These are phyloP conservation scores for Oxyria digyna DNA, from an alignment of 148 eudicot genomes.

Conservation along the genomic window DNA sequence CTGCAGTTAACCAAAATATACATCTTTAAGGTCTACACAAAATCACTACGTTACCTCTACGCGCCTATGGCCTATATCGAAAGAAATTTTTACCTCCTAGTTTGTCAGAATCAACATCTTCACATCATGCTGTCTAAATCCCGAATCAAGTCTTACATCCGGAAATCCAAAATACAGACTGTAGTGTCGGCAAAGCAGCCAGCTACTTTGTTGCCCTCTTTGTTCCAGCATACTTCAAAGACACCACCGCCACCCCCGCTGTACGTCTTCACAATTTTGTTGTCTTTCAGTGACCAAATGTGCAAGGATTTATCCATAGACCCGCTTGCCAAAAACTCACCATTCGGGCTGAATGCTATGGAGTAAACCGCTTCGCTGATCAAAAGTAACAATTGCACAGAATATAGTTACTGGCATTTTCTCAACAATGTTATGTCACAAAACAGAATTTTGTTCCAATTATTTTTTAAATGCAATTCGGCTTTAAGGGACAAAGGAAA, in stretches of 20 bases:
- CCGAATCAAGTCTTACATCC: conserved; percentile 22
- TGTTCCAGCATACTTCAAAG: conserved; percentile 75
- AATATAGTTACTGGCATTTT: neutral
- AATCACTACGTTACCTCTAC: neutral
- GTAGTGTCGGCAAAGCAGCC: conserved; percentile 50
- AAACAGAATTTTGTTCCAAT: neutral
- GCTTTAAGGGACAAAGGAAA: neutral
- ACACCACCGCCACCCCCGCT: conserved; percentile 56
- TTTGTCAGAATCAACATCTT: neutral
- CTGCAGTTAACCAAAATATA: conserved; percentile 2
- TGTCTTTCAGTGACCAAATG: conserved; percentile 65
- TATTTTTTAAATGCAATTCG: neutral
- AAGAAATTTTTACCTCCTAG: neutral
- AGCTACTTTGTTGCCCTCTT: conserved; percentile 58
- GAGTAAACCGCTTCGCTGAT: conserved; percentile 58
- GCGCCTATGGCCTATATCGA: neutral
- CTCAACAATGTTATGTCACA: neutral
- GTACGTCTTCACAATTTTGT: conserved; percentile 43
- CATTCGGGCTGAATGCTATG: conserved; percentile 60
- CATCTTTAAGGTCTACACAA: neutral
- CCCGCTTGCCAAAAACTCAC: conserved; percentile 59
- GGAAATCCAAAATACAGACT: conserved; percentile 42
- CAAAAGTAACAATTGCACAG: neutral
- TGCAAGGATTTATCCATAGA: conserved; percentile 47
- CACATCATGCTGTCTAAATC: neutral